Evolutionary conservation across 331 rosid genomes (phyloP).

Genomic region (Pyracantha coccinea): DNA sequence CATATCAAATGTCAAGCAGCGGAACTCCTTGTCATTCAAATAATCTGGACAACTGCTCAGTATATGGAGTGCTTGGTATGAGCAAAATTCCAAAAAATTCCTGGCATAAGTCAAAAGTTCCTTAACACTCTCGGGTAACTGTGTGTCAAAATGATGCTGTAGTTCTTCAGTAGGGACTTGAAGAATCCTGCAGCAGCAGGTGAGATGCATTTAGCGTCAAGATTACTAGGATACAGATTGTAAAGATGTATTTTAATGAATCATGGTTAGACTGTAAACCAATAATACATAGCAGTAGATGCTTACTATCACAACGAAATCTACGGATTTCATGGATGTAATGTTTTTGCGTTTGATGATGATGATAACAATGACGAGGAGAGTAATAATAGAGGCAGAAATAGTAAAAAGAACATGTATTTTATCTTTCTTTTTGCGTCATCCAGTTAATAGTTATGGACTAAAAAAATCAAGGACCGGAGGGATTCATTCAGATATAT

Average conservation of each 20-base stretch:
- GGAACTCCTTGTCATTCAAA: conserved; percentile 51
- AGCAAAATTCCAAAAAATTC: conserved; percentile 65
- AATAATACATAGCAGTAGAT: neutral
- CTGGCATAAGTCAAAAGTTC: conserved; percentile 66
- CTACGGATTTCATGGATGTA: neutral
- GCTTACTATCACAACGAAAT: neutral
- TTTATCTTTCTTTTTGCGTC: too few species aligned
- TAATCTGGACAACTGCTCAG: conserved; percentile 32
- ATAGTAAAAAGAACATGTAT: neutral
- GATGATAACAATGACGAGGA: neutral
- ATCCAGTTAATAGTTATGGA: neutral
- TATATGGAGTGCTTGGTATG: conserved; percentile 54
- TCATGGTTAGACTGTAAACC: neutral
- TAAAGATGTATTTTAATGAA: neutral
- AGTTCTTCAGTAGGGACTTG: conserved; percentile 47
- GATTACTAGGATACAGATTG: neutral
- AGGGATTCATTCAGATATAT: neutral
- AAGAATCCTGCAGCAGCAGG: conserved; percentile 47
- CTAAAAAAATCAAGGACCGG: neutral
- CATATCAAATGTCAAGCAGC: conserved; percentile 68
- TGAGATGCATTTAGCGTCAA: too few species aligned
- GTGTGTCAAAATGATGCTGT: conserved; percentile 62
- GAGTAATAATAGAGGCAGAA: neutral
- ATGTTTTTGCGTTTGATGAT: neutral
- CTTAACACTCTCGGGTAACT: conserved; percentile 47